Evolutionary conservation across 164 flowering plant species (phyloP), one percentile per base, ranked within the genome.

Genomic region (Brasenia schreberi): DNA sequence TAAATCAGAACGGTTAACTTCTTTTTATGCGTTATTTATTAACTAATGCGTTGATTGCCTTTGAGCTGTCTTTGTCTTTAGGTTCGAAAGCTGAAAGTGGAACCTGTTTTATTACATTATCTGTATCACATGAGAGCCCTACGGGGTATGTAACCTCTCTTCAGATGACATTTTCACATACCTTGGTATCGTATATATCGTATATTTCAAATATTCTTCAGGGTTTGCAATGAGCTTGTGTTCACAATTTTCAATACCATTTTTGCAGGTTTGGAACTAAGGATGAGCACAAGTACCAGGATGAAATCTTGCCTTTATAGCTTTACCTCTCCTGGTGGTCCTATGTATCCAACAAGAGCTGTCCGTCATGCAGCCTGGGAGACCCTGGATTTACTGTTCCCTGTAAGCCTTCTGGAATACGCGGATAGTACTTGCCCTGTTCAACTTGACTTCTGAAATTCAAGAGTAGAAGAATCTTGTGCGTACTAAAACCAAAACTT

Each of bases 311-410:
- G 99, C 81, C 81, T 95, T 72, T 95, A 95, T 70, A 95, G 99
- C 78, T 92, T 88, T 77, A 91, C 99, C 27, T 91, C 96, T 63
- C 99, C 99, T 33, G 99, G 99, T 67, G 99, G 96, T 68, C 99
- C 97, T 43, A 89, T 88, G 97, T 92, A 89, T 75, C 96, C 99
- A 61, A 89, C 99, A 43, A 82, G 99, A 84, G 86, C 89, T 72
- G 97, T 95, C 71, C 99, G 99, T 43, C 96, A 92, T 85, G 97
- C 99, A 18, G 97, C 99, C 61, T 91, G 99, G 99, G 92, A 83
- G 61, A 78, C 94, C 5, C 76, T 95, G 56, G 97, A 95, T 77
- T 73, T 80, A 7, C 94, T 95, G 63, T 95, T 87, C 56, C 99
- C 99, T 63, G 99, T 94, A 73, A 86, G 97, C 5, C 5, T 45